Base-by-base conservation (phyloP, 1,284 basidiomycete species). In the Pascua sp. region DNA sequence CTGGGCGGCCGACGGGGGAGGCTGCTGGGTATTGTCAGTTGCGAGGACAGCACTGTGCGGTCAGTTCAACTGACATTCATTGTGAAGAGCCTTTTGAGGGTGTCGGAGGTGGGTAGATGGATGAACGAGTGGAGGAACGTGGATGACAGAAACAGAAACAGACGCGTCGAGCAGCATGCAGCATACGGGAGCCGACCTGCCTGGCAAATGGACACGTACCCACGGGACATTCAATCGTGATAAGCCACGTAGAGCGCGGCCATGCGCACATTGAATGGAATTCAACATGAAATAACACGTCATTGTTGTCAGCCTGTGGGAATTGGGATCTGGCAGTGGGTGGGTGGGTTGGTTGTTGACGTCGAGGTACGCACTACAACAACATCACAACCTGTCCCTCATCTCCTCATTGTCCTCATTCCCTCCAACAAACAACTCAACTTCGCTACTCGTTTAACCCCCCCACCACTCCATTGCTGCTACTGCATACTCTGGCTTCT, bases 1-100 rank as follows among this genome's bases (percentile, higher is more conserved):
- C 56, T 52, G 51, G 3, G 49, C 49, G 37, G 49, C 41, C 8
- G 45, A 7, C 5, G 53, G 47, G 15, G 53, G 52, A 32, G 47
- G 47, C 47, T 56, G 60, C 17, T 47, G 46, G 32, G 39, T 24
- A 32, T 18, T 40, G 55, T 15, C n/a, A 17, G 17, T 15, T 41
- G 52, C 48, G 9, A 53, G 46, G n/a, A 11, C 13, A 44, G 40
- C 18, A 24, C 11, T 13, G 11, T 2, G 38, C 15, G 44, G 32
- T 46, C 5, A 37, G 24, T n/a, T 40, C 1, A 36, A 45, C 56
- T 41, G 18, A 57, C 56, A 40, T 53, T 49, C 56, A 57, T 57
- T n/a, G 32, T 51, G 39, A 36, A 18, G 24, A 32, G 24, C 24
- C 24, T 50, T 41, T 15, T 36, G 41, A 16, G 11, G 36, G 13